Base-by-base conservation (phyloP, 345 rosid species). In the Lepidium africanum region DNA sequence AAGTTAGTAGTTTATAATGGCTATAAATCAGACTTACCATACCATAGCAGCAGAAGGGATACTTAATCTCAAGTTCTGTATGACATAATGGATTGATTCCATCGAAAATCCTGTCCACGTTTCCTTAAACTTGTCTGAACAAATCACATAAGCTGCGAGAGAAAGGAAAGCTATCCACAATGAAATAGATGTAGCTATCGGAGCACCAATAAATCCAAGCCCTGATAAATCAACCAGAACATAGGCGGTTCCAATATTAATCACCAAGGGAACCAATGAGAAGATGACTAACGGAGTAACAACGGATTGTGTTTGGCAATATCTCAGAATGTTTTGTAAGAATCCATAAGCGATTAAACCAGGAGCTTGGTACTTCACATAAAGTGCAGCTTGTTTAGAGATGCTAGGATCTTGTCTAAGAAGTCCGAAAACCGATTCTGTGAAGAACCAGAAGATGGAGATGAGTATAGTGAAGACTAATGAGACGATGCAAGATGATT, bases 21-120 rank as follows among this genome's bases (percentile, higher is more conserved):
- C 38, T 35, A 55, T 11, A 14, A 57, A 64, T 38, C 11, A 1
- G 5, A 59, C 88, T 76, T 80, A 89, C 92, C 94, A 89, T 9
- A 82, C 79, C 96, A 91, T 87, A 67, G 86, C 88, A 9, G 94
- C 90, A 6, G 94, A 89, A 38, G 86, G 85, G 70, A 89, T 42
- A 41, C 90, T 88, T 21, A 89, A 58, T 59, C 73, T 84, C 65
- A 85, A 62, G 83, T 69, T 76, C 5, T 54, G 1, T 1, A 63
- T 42, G 4, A 85, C 33, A 65, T 77, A 72, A 41, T 57, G 14
- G 33, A 82, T 63, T 8, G 90, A 64, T 67, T 82, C 84, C 0
- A 49, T 49, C 0, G 92, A 78, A 48, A 85, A 76, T 15, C 96
- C 90, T 5, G 67, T 71, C 96, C 94, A 85, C 4, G 97, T 87